Conservation (phyloP, 2,329 filamentous ascomycete species). For the Trichoderma afroharzianum region DNA sequence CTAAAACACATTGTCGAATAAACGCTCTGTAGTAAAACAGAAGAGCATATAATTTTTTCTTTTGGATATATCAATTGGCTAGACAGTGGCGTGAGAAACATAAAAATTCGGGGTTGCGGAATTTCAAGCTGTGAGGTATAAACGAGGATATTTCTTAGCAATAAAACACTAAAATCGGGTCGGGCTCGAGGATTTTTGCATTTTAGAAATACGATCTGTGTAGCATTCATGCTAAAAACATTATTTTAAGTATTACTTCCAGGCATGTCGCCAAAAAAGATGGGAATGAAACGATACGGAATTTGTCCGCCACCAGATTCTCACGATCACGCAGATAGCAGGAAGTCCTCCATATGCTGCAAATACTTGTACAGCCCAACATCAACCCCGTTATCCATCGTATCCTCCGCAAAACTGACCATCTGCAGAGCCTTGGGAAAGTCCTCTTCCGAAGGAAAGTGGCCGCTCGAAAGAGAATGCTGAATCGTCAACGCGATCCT, state of each 20-base stretch:
- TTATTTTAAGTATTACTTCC: neutral
- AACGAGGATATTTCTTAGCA: neutral
- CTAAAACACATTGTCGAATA: neutral
- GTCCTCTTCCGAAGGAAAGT: constrained; percentile 4
- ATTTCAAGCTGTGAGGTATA: neutral
- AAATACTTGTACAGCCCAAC: constrained; percentile 9
- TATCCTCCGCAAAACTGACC: neutral
- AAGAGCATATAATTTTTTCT: neutral
- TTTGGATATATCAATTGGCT: neutral
- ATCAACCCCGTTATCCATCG: neutral
- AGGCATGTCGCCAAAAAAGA: neutral
- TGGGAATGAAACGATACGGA: neutral
- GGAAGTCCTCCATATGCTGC: constrained; percentile 8
- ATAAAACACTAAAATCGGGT: neutral
- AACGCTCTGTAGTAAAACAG: neutral
- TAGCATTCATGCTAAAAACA: neutral
- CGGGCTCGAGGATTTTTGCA: neutral
- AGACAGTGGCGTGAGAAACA: neutral
- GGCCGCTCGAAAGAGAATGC: neutral
- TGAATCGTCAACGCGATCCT: constrained; percentile 11
- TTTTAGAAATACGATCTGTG: neutral
- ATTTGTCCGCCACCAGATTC: neutral
- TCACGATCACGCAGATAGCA: neutral
- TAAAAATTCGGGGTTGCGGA: neutral
- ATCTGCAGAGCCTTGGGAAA: constrained; percentile 10